A percentile compares a stretch with the other conserved stretches of the same genome.
These are phyloP conservation scores for Porodaedalea pini DNA, from an alignment of 1,284 basidiomycete genomes.

Conservation along the genomic window DNA sequence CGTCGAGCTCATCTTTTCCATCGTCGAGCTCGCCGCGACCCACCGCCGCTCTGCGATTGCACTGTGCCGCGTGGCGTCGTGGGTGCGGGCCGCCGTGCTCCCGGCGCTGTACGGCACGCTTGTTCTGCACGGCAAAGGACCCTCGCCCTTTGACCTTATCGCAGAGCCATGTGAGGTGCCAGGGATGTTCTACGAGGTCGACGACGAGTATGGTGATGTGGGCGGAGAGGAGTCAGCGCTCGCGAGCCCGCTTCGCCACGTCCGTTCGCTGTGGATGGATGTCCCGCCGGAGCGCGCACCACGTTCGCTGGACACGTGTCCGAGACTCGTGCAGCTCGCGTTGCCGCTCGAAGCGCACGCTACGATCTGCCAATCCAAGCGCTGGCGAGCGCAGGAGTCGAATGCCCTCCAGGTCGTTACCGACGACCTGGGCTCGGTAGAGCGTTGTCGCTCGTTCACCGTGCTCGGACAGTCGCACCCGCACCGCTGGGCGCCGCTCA, in stretches of 20 bases:
- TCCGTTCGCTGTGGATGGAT: slow-evolving; percentile 19
- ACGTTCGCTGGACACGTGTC: slow-evolving; percentile 14
- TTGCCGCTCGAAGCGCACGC: slow-evolving; percentile 17
- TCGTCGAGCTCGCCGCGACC: slow-evolving; percentile 18
- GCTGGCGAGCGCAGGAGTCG: slow-evolving; percentile 3
- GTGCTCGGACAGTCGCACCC: slow-evolving; percentile 21
- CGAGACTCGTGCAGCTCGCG: slow-evolving; percentile 18
- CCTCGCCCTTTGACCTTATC: neutral
- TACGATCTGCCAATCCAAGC: slow-evolving; percentile 8
- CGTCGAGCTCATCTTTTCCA: slow-evolving; percentile 20
- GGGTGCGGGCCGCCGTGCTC: slow-evolving; percentile 17
- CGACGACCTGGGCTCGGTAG: neutral
- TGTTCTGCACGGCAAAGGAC: slow-evolving; percentile 10
- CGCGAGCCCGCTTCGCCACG: slow-evolving; percentile 12
- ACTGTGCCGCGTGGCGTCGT: slow-evolving; percentile 20
- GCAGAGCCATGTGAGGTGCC: neutral
- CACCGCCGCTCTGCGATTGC: slow-evolving; percentile 9
- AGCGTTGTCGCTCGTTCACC: slow-evolving; percentile 19
- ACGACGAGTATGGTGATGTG: neutral
- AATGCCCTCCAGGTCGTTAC: neutral
- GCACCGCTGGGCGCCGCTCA: slow-evolving; percentile 19
- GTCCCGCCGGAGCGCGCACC: slow-evolving; percentile 15
- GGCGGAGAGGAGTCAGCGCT: neutral
- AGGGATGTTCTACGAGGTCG: neutral
- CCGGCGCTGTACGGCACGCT: slow-evolving; percentile 18